Evolutionary conservation across 2,329 filamentous ascomycete genomes (phyloP).

Genomic region (Diaporthe amygdali): DNA sequence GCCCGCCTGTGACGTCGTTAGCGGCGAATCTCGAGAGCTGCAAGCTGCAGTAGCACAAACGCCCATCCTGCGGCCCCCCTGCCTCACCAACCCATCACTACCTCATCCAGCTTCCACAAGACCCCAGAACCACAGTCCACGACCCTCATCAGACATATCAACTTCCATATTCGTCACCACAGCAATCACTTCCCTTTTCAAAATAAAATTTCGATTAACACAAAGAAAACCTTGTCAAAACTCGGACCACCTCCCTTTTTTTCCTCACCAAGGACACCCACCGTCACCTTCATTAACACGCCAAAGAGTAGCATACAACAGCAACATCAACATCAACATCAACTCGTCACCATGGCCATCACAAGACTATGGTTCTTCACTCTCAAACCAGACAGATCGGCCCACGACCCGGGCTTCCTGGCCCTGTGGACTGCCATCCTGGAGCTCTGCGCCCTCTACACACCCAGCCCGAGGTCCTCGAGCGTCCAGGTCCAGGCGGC

Average conservation of each 20-base stretch:
- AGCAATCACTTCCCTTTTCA: neutral
- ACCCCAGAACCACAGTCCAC: neutral
- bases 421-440: slow-evolving; percentile 19
- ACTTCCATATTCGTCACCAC: slow-evolving; percentile 2
- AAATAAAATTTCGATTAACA: too few species aligned
- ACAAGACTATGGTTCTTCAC: slow-evolving; percentile 27
- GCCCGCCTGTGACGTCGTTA: slow-evolving; percentile 13
- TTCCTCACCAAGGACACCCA: neutral
- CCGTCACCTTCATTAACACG: too few species aligned
- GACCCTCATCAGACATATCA: neutral
- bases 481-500: slow-evolving; percentile 8
- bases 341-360: slow-evolving; percentile 21
- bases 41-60: neutral
- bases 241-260: neutral
- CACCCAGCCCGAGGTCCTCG: neutral
- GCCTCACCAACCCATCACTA: neutral
- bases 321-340: neutral
- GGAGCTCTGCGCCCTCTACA: slow-evolving; percentile 24
- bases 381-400: slow-evolving; percentile 9
- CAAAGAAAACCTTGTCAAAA: neutral
- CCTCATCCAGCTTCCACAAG: neutral
- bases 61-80: neutral
- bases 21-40: neutral
- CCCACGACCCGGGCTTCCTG: slow-evolving; percentile 21
- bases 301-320: neutral